Conservation (phyloP, 176 grass and related monocot genomes). For the Eleusine coracana region DNA sequence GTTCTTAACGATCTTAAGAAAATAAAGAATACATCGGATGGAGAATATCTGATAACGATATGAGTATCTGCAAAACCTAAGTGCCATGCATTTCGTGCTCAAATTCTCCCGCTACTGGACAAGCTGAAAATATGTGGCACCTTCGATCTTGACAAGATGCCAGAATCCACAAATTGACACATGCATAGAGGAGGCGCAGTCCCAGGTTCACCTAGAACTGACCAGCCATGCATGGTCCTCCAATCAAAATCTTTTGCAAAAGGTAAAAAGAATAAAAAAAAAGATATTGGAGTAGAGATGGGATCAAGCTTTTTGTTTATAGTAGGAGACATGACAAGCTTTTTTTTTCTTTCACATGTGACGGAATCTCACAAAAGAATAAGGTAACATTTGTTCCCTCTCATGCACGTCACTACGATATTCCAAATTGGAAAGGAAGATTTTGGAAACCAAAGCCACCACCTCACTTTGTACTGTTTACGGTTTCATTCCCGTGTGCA, state of each 20-base stretch:
- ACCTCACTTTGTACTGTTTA: conserved; percentile 8
- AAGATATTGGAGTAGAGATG: conserved; percentile 29
- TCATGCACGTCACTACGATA: conserved; percentile 37
- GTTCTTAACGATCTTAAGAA: too few relatives aligned
- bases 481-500: background rate
- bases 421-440: conserved; percentile 17
- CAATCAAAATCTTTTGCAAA: conserved; percentile 43
- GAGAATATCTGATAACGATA: too few relatives aligned
- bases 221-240: conserved; percentile 39
- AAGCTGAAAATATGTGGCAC: conserved; percentile 12
- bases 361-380: conserved; percentile 45
- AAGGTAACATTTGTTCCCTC: conserved; percentile 31
- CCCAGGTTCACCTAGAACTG: background rate
- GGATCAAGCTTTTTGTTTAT: conserved; percentile 35
- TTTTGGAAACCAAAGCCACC: conserved; percentile 44
- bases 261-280: background rate
- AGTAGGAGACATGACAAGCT: conserved; percentile 22
- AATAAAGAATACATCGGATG: too few relatives aligned
- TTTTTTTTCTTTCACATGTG: conserved; percentile 61
- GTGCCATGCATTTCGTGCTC: too few relatives aligned
- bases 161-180: conserved; percentile 24
- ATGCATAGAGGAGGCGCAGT: conserved; percentile 24
- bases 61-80: too few relatives aligned
- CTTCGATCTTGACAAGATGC: conserved; percentile 35
- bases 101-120: background rate